Conservation (phyloP, 352 stramenopile species). For the Pythium biforme region DNA sequence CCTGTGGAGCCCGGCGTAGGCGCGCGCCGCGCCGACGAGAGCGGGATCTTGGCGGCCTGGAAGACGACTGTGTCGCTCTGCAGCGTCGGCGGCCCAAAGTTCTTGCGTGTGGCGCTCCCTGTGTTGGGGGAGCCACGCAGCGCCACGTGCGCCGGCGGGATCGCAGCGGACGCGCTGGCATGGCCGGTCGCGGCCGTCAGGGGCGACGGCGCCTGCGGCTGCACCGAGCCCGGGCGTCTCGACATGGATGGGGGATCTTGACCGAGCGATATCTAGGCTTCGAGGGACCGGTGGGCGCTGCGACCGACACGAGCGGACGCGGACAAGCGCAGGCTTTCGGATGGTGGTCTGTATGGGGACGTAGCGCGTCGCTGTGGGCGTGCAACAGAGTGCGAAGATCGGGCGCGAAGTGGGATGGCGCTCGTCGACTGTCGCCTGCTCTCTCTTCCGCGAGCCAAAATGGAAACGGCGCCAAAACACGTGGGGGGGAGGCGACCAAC, state of each 20-base stretch:
- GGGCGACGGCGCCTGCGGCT: conserved; percentile 1
- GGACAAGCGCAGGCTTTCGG: background rate
- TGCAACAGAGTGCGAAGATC: no score
- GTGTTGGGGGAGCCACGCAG: background rate
- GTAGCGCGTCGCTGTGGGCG: no score
- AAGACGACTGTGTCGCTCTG: conserved; percentile 66
- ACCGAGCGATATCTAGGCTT: background rate
- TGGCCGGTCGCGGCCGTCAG: background rate
- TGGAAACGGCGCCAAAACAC: conserved; percentile 26
- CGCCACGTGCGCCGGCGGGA: background rate
- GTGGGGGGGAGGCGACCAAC: background rate
- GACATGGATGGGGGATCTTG: background rate
- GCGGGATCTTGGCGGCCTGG: conserved; percentile 49
- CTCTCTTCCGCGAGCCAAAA: background rate
- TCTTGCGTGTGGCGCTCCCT: background rate
- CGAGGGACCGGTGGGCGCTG: background rate
- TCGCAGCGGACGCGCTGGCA: background rate
- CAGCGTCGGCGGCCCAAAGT: conserved; percentile 32
- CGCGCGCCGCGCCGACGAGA: conserved; percentile 33
- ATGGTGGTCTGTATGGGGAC: no score
- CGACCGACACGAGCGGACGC: background rate
- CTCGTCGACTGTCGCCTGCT: no score
- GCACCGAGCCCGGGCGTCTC: conserved; percentile 6
- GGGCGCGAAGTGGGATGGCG: no score
- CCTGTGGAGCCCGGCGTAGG: conserved; percentile 13